Evolutionary conservation across 1,284 basidiomycete species (phyloP).

Genomic region (Microstroma glucosiphilum): DNA sequence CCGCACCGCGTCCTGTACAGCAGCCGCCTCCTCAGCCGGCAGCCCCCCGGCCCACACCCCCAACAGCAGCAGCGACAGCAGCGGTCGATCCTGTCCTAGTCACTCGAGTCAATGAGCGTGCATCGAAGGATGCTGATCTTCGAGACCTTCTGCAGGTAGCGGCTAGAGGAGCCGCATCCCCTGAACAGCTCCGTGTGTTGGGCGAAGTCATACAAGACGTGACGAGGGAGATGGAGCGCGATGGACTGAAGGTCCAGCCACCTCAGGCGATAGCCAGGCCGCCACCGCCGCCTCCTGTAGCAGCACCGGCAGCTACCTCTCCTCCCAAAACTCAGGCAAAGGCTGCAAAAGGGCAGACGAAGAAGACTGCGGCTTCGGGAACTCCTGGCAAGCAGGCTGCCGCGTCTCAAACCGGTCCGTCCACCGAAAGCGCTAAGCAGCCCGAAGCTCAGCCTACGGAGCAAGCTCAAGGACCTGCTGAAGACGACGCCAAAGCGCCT

Average conservation of each 20-base stretch:
- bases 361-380: conserved; percentile 21
- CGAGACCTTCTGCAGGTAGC: conserved; percentile 36
- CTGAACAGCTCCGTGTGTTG: conserved; percentile 32
- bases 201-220: conserved; percentile 32
- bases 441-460: conserved; percentile 17
- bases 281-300: background rate
- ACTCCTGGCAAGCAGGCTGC: conserved; percentile 22
- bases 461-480: conserved; percentile 18
- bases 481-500: background rate
- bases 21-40: background rate
- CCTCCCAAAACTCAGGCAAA: background rate
- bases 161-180: conserved; percentile 30
- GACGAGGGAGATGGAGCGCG: conserved; percentile 8
- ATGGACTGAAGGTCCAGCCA: conserved; percentile 6
- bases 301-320: background rate
- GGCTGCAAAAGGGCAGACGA: conserved; percentile 9
- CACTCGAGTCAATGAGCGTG: conserved; percentile 32
- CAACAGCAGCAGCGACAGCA: conserved; percentile 16
- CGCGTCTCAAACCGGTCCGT: conserved; percentile 17
- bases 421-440: conserved; percentile 25
- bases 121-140: conserved; percentile 32
- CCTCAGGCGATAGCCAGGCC: background rate
- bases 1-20: background rate
- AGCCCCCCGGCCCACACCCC: conserved; percentile 11
- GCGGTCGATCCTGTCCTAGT: conserved; percentile 29